Conservation (phyloP, 1,284 basidiomycete species). For the Gastroboletus turbinatus region DNA sequence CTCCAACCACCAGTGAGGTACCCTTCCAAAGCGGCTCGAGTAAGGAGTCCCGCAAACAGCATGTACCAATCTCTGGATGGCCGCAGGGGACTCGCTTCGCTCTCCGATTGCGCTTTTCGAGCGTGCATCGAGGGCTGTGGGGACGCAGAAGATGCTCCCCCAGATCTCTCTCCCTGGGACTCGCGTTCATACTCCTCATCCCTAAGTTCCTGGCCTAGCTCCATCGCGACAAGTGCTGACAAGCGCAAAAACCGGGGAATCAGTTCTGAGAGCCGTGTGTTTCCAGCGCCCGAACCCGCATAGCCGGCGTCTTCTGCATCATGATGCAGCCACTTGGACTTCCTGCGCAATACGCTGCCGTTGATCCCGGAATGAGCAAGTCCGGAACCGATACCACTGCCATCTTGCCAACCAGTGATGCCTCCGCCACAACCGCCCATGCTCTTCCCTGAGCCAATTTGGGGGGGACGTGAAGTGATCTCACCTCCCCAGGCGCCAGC, state of each 20-base stretch:
- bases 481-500: conserved; percentile 28
- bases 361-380: conserved; percentile 51
- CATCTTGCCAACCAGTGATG: conserved; percentile 68
- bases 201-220: conserved; percentile 62
- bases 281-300: conserved; percentile 44
- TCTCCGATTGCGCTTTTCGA: conserved; percentile 33
- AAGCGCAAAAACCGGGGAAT: conserved; percentile 72
- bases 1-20: conserved; percentile 79
- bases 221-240: conserved; percentile 71
- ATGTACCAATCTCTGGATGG: conserved; percentile 81
- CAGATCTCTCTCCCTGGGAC: conserved; percentile 17
- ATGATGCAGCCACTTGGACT: conserved; percentile 30
- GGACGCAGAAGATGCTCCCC: conserved; percentile 9
- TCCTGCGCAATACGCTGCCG: conserved; percentile 58
- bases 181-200: conserved; percentile 42
- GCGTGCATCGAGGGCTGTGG: conserved; percentile 10
- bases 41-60: conserved; percentile 70
- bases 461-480: conserved; percentile 25
- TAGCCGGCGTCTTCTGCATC: conserved; percentile 30
- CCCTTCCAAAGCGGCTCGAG: conserved; percentile 77
- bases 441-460: conserved; percentile 28
- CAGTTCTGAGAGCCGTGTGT: conserved; percentile 65
- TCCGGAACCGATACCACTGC: conserved; percentile 67
- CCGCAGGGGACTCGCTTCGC: conserved; percentile 50
- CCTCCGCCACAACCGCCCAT: conserved; percentile 46